These are phyloP conservation scores for Phaeophleospora eucalypticola DNA, from an alignment of 2,329 filamentous ascomycete species.

Conservation along the genomic window DNA sequence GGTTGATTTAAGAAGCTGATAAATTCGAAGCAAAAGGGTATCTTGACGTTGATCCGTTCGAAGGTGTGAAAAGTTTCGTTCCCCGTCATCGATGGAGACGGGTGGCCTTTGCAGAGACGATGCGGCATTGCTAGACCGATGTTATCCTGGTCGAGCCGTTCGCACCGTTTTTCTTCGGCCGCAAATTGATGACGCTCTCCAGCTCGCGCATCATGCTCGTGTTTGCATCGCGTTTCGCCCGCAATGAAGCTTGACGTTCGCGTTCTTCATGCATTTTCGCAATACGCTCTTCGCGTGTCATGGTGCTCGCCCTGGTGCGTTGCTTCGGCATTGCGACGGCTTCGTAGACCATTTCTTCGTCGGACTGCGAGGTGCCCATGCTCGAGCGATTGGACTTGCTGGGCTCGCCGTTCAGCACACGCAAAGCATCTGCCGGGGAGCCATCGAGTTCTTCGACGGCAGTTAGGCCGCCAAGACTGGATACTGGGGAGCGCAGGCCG, in stretches of 20 bases:
- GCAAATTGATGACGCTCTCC: constrained; percentile 69
- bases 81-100: background rate
- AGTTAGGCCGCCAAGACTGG: constrained; percentile 61
- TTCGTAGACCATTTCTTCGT: constrained; percentile 79
- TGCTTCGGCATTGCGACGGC: constrained; percentile 71
- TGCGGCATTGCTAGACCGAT: background rate
- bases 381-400: constrained; percentile 40
- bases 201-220: constrained; percentile 89
- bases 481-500: constrained; percentile 45
- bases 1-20: background rate
- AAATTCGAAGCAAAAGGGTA: background rate
- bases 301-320: constrained; percentile 51
- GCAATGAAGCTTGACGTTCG: constrained; percentile 64
- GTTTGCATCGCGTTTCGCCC: constrained; percentile 74
- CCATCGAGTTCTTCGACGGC: constrained; percentile 51
- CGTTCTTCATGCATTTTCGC: constrained; percentile 84
- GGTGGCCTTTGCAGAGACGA: background rate
- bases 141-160: constrained; percentile 12
- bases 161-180: constrained; percentile 12
- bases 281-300: constrained; percentile 84
- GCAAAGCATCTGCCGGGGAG: constrained; percentile 65
- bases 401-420: constrained; percentile 69
- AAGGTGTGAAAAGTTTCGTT: too few species aligned
- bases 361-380: constrained; percentile 49
- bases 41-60: background rate